Percentiles rank a stretch among this genome's conserved stretches.
Evolutionary conservation across 345 rosid genomes (phyloP).

Genomic region (Populus ilicifolia): DNA sequence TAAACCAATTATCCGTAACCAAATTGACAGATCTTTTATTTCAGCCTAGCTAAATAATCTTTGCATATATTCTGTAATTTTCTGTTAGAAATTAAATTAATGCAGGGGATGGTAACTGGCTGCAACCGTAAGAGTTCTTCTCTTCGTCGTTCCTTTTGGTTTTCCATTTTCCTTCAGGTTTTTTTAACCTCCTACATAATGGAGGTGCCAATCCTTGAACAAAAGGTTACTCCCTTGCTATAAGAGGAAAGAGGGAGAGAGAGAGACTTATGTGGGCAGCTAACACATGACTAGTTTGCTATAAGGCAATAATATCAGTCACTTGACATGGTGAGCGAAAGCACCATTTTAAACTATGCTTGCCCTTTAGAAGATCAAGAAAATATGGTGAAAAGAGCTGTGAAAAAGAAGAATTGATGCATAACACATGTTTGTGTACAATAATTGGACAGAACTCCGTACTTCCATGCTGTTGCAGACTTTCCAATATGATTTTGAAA

Average conservation of each 20-base stretch:
- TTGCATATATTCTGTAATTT: too few relatives aligned
- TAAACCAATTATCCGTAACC: too few relatives aligned
- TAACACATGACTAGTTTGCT: too few relatives aligned
- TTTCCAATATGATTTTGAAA: neutral
- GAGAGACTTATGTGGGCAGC: neutral
- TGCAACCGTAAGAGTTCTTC: too few relatives aligned
- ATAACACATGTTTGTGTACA: neutral
- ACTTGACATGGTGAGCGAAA: neutral
- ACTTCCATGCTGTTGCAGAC: neutral
- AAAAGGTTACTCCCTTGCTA: neutral
- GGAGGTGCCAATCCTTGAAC: neutral
- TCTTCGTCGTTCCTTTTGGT: too few relatives aligned
- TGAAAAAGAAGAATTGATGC: neutral
- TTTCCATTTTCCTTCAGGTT: too few relatives aligned
- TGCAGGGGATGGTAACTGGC: too few relatives aligned
- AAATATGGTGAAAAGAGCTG: neutral
- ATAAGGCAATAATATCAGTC: neutral
- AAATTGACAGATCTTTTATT: too few relatives aligned
- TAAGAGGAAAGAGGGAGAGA: too few relatives aligned
- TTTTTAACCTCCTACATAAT: too few relatives aligned
- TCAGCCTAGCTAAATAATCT: too few relatives aligned
- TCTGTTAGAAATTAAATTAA: too few relatives aligned
- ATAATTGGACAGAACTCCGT: slow-evolving; percentile 4
- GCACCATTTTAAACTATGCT: neutral
- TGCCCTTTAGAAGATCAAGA: neutral